A percentile compares a stretch with the other conserved stretches of the same genome.
Conservation (phyloP, 2,329 filamentous ascomycete species). For the Ceratocystis eucalypticola region DNA sequence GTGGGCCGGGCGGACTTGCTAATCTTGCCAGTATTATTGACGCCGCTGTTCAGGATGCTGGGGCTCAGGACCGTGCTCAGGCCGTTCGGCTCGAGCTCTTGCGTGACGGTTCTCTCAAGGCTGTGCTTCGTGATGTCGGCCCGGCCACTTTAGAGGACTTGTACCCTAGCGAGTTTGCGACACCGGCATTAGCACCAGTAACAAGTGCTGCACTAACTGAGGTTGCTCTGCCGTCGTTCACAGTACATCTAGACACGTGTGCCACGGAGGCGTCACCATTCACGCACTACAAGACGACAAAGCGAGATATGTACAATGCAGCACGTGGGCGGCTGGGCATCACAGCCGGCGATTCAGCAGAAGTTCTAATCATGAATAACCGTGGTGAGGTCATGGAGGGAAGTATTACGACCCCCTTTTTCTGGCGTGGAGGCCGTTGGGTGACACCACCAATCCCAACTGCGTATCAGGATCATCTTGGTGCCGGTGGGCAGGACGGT, state of each 20-base stretch:
- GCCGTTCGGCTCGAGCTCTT: constrained; percentile 42
- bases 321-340: constrained; percentile 52
- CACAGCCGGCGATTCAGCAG: constrained; percentile 32
- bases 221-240: constrained; percentile 27
- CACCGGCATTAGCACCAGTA: constrained; percentile 35
- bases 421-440: constrained; percentile 61
- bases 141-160: constrained; percentile 37
- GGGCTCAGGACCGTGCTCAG: background rate
- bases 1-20: constrained; percentile 34
- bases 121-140: constrained; percentile 29
- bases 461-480: constrained; percentile 27
- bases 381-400: constrained; percentile 68
- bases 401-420: constrained; percentile 68
- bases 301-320: constrained; percentile 54
- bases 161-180: background rate
- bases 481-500: constrained; percentile 67
- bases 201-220: constrained; percentile 26
- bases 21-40: constrained; percentile 31
- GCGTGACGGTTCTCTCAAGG: constrained; percentile 33
- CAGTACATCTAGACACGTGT: constrained; percentile 33
- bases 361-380: constrained; percentile 62
- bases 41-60: background rate
- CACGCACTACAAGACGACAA: constrained; percentile 77
- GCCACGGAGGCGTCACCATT: constrained; percentile 42
- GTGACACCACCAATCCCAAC: constrained; percentile 57